A percentile compares a stretch with the other conserved stretches of the same genome.
Evolutionary conservation across 1,139 yeast species (phyloP).

Genomic region (Cylindricascospora bacillispora): DNA sequence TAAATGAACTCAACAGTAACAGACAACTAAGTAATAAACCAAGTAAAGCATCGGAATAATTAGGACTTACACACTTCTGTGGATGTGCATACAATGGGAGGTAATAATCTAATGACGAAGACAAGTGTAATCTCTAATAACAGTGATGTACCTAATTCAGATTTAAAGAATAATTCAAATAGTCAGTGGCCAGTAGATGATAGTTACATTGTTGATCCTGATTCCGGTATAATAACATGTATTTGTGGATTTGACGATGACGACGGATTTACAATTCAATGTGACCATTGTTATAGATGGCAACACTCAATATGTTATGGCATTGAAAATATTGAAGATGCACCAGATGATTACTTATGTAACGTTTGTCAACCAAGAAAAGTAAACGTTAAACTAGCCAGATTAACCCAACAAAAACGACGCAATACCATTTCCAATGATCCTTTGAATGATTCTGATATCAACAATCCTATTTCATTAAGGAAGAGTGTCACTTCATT

Average conservation of each 20-base stretch:
- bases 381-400: constrained; percentile 40
- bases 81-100: too few relatives aligned
- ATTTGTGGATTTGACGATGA: constrained; percentile 82
- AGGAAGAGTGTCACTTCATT: too few relatives aligned
- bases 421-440: constrained; percentile 11
- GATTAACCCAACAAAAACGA: constrained; percentile 35
- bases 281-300: constrained; percentile 88
- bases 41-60: too few relatives aligned
- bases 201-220: constrained; percentile 56
- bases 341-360: constrained; percentile 76
- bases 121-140: too few relatives aligned
- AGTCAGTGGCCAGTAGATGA: constrained; percentile 26
- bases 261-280: constrained; percentile 90
- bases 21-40: too few relatives aligned
- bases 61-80: too few relatives aligned
- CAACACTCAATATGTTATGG: constrained; percentile 89
- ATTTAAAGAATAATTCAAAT: too few relatives aligned
- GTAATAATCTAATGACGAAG: too few relatives aligned
- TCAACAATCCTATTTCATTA: too few relatives aligned
- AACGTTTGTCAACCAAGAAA: constrained; percentile 64
- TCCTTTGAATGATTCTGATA: constrained; percentile 3
- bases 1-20: too few relatives aligned
- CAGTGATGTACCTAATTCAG: too few relatives aligned
- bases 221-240: constrained; percentile 79
- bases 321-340: constrained; percentile 55